A percentile compares a stretch with the other conserved stretches of the same genome.
Evolutionary conservation across 1,139 yeast genomes (phyloP).

Genomic region (Suhomyces ambrosiae): DNA sequence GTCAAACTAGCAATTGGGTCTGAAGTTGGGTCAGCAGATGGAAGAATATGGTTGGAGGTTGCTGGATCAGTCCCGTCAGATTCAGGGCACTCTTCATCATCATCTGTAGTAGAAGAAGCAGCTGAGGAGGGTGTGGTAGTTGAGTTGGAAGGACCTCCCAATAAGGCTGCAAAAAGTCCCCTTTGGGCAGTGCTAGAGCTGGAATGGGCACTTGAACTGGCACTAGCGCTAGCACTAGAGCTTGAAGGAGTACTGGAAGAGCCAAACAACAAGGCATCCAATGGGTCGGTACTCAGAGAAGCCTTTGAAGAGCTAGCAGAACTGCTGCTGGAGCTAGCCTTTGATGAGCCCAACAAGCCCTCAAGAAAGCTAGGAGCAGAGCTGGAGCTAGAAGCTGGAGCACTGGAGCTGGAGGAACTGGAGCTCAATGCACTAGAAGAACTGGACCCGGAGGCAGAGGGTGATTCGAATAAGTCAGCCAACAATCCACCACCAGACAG

Average conservation of each 20-base stretch:
- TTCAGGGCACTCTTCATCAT: conserved; percentile 15
- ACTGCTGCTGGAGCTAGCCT: conserved; percentile 14
- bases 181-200: conserved; percentile 4
- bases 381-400: conserved; percentile 10
- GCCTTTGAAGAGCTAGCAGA: conserved; percentile 6
- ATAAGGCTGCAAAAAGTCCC: conserved; percentile 1
- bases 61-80: not conserved
- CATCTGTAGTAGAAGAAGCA: conserved; percentile 10
- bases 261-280: conserved; percentile 4
- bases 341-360: conserved; percentile 9
- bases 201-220: conserved; percentile 1
- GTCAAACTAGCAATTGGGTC: conserved; percentile 1
- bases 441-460: conserved; percentile 1
- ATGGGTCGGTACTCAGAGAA: too few relatives aligned
- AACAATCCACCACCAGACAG: not conserved
- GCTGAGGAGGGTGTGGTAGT: conserved; percentile 4
- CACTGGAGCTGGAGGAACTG: conserved; percentile 16
- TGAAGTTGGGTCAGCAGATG: conserved; percentile 3
- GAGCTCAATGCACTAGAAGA: conserved; percentile 13
- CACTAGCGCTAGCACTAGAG: conserved; percentile 4
- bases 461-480: not conserved
- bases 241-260: conserved; percentile 6
- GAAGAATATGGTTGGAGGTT: not conserved
- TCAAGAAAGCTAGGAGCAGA: conserved; percentile 7
- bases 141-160: conserved; percentile 3